Conservation (phyloP, 768 basidiomycete species). For the Heimioporus sp. region DNA sequence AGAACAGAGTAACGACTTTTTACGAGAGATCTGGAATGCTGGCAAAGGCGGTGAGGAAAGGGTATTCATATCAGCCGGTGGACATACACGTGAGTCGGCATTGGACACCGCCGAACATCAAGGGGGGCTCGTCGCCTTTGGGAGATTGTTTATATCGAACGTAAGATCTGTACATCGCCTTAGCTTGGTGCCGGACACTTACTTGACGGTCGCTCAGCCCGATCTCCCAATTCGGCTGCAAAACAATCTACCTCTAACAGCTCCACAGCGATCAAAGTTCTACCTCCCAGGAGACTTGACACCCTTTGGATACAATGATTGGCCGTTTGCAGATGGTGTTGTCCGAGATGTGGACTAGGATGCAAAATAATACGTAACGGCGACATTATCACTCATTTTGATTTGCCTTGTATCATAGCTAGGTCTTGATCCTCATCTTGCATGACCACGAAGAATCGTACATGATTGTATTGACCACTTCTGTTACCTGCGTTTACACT, state of each 20-base stretch:
- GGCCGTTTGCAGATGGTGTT: conserved; percentile 20
- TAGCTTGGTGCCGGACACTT: background rate
- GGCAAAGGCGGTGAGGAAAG: conserved; percentile 26
- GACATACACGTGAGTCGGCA: conserved; percentile 41
- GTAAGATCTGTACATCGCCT: conserved; percentile 41
- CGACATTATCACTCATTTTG: too few species aligned
- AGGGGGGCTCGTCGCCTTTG: conserved; percentile 29
- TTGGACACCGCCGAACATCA: conserved; percentile 33
- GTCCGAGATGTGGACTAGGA: too few species aligned
- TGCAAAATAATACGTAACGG: too few species aligned
- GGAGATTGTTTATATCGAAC: conserved; percentile 37
- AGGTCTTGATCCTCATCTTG: too few species aligned
- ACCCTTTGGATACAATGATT: conserved; percentile 32
- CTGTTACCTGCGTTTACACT: too few species aligned
- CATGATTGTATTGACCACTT: too few species aligned
- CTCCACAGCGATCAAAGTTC: conserved; percentile 20
- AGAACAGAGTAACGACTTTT: conserved; percentile 40
- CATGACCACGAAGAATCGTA: too few species aligned
- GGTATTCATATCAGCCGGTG: conserved; percentile 43
- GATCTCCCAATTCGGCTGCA: conserved; percentile 31
- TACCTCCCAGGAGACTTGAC: conserved; percentile 23
- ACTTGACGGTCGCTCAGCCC: conserved; percentile 14
- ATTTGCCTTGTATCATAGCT: too few species aligned
- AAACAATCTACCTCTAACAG: conserved; percentile 18
- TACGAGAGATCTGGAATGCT: conserved; percentile 42